Percentiles rank a stretch among this genome's conserved stretches.
Evolutionary conservation across 148 eudicot genomes (phyloP).

Genomic region (Vaccinium corymbosum): DNA sequence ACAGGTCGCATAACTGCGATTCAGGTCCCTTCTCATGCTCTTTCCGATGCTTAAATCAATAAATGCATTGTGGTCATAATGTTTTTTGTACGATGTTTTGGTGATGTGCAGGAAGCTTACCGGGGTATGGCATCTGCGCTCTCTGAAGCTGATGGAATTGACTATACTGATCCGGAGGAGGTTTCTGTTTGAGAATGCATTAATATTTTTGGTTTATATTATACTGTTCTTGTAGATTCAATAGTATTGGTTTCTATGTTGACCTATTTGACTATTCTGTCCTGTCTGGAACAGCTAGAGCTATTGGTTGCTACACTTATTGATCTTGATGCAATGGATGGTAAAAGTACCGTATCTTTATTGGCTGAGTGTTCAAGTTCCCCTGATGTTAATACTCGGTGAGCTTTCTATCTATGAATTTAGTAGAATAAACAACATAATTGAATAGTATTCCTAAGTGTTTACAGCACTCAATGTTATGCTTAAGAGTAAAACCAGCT

Average conservation of each 20-base stretch:
- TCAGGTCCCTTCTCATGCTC: constrained; percentile 44
- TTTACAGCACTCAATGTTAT: too few relatives aligned
- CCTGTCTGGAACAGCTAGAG: constrained; percentile 70
- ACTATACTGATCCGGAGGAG: constrained; percentile 97
- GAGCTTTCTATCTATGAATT: constrained; percentile 11
- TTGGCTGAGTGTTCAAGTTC: constrained; percentile 89
- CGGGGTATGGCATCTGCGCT: constrained; percentile 88
- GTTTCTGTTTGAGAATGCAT: constrained; percentile 27
- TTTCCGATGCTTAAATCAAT: neutral
- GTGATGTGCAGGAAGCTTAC: constrained; percentile 72
- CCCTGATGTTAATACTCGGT: constrained; percentile 90
- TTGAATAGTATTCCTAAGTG: neutral
- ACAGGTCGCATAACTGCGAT: constrained; percentile 70
- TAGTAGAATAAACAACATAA: neutral
- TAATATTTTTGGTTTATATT: neutral
- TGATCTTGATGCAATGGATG: constrained; percentile 98
- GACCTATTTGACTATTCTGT: constrained; percentile 11
- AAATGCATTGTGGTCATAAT: neutral
- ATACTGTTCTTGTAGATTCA: neutral
- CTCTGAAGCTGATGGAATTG: constrained; percentile 93
- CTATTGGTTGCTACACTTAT: constrained; percentile 78
- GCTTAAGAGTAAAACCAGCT: too few relatives aligned
- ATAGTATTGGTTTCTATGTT: neutral
- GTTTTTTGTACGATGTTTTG: neutral
- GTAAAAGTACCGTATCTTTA: constrained; percentile 89